Evolutionary conservation across 202 grass and related monocot genomes (phyloP).

Genomic region (Elaeis oleifera): DNA sequence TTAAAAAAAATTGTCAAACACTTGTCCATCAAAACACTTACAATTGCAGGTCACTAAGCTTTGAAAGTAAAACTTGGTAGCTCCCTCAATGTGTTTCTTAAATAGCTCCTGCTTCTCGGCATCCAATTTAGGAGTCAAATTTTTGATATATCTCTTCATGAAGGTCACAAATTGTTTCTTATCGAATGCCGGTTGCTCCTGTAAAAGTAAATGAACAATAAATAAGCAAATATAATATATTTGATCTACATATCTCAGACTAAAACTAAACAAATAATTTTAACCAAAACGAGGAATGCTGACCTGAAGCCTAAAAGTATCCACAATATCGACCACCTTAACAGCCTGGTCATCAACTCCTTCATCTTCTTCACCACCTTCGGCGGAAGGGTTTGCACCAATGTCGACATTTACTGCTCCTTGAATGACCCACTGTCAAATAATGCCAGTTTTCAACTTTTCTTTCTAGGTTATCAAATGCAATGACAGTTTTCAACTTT

Average conservation of each 20-base stretch:
- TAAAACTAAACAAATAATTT: no score
- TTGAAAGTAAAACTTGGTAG: slow-evolving; percentile 9
- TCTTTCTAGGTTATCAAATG: background rate
- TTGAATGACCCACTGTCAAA: slow-evolving; percentile 9
- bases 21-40: background rate
- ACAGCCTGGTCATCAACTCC: slow-evolving; percentile 2
- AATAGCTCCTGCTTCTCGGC: slow-evolving; percentile 13
- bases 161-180: slow-evolving; percentile 10
- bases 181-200: slow-evolving; percentile 10
- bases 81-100: slow-evolving; percentile 16
- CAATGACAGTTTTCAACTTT: no score
- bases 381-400: slow-evolving; percentile 10
- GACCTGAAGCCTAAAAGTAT: slow-evolving; percentile 13
- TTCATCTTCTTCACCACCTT: slow-evolving; percentile 9
- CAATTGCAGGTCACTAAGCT: slow-evolving; percentile 15
- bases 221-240: no score
- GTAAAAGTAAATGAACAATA: background rate
- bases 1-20: no score
- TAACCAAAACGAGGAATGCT: no score
- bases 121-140: slow-evolving; percentile 2
- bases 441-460: background rate
- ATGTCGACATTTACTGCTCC: slow-evolving; percentile 8
- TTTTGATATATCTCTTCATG: slow-evolving; percentile 10
- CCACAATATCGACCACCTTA: slow-evolving; percentile 11
- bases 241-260: no score